Base-by-base conservation (phyloP, 2,329 filamentous ascomycete genomes). In the Colletotrichum destructivum region DNA sequence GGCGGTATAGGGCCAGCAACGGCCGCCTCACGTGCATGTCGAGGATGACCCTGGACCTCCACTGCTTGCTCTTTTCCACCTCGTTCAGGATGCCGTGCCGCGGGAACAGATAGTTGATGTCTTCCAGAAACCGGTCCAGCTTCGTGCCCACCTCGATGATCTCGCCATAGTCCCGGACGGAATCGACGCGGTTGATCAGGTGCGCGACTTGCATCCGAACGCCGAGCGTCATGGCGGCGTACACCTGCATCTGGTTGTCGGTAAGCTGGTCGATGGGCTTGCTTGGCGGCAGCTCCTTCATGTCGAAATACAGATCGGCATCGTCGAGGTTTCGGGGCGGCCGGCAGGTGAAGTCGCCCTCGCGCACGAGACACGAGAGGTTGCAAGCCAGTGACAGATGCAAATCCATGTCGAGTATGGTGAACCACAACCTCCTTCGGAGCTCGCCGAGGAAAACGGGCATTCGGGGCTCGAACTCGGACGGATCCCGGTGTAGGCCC, bases 401-500 rank as follows among this genome's bases (percentile, higher is more conserved):
- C 46, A 89, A 79, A 74, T 90, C 88, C 79, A 89, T 85, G 73
- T 90, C 88, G 47, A 89, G 79, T 51, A 90, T 85, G 4, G 87
- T 88, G 62, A 84, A 88, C 88, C 88, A 90, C 31, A 90, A 76
- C 70, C 86, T 83, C n/a, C 88, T 82, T 44, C 88, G 81, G 72
- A 86, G 82, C 77, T 90, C 88, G n/a, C 84, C 84, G 55, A 85
- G 82, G 74, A 88, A 89, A 0, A 86, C 81, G 6, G 82, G 81
- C 62, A 89, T 84, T 40, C 84, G 83, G 4, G 82, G 80, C 35
- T 83, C 81, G 66, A 87, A 88, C 74, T 90, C 88, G 16, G 85
- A 85, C 3, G 88, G 87, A 64, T 90, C 88, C 4, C 88, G 84
- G 74, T 90, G 88, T 57, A 90, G 80, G 3, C 88, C 88, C 87